Conservation (phyloP, 169 alveolate species). For the Plasmodium coatneyi region DNA sequence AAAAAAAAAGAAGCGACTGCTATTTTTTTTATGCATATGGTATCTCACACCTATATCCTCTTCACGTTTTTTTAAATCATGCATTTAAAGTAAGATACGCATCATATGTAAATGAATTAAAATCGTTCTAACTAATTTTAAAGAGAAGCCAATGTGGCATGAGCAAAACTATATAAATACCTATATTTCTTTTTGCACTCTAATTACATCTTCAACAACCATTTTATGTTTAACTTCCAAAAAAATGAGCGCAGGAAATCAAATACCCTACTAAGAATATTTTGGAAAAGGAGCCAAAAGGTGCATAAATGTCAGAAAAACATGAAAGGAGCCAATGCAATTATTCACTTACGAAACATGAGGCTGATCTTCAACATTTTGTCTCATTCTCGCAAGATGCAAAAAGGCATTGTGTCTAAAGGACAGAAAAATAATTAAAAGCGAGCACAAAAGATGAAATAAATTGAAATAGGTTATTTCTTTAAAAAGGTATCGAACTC, state of each 20-base stretch:
- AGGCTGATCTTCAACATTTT: background rate
- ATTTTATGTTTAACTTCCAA: background rate
- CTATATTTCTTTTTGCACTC: background rate
- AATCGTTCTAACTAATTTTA: background rate
- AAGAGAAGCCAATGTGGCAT: background rate
- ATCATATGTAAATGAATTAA: background rate
- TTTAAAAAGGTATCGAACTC: background rate
- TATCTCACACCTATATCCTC: background rate
- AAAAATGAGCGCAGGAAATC: background rate
- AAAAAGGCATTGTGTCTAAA: background rate
- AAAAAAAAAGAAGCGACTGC: background rate
- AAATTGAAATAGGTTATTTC: background rate
- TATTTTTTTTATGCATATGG: background rate
- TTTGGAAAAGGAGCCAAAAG: background rate
- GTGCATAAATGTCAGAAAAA: background rate
- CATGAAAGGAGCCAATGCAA: background rate
- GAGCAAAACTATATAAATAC: background rate
- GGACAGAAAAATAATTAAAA: background rate
- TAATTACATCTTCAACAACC: background rate
- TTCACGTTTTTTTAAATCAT: background rate
- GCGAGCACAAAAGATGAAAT: background rate
- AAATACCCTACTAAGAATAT: background rate
- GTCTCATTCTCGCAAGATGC: background rate
- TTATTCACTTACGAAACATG: background rate
- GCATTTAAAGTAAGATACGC: conserved; percentile 1